Conservation (phyloP, 257 asterid genomes). For the Nicotiana sylvestris region DNA sequence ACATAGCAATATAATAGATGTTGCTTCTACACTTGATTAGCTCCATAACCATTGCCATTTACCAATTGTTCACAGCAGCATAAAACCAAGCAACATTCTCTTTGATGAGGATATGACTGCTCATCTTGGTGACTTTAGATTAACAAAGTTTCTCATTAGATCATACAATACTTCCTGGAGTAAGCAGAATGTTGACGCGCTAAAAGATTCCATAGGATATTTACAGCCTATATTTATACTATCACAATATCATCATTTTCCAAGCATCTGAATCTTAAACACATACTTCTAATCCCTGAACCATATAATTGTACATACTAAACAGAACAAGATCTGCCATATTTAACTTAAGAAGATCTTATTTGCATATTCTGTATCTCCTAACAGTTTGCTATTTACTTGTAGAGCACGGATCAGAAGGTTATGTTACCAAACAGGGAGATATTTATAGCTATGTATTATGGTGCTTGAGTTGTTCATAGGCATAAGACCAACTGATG, state of each 20-base stretch:
- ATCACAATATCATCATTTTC: neutral
- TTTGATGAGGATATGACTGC: too few species aligned
- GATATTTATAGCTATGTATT: constrained; percentile 47
- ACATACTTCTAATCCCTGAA: too few species aligned
- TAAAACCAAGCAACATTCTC: too few species aligned
- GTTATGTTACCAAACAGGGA: constrained; percentile 23
- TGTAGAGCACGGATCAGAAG: constrained; percentile 44
- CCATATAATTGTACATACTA: neutral
- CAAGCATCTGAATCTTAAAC: neutral
- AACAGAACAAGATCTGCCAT: neutral
- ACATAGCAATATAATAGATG: neutral
- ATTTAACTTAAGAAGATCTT: neutral
- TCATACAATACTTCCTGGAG: neutral
- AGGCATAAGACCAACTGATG: constrained; percentile 35
- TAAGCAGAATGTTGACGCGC: neutral
- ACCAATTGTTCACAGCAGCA: constrained; percentile 26
- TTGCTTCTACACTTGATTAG: constrained; percentile 30
- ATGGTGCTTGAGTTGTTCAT: constrained; percentile 43
- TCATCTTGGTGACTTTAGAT: constrained; percentile 13
- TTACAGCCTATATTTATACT: neutral
- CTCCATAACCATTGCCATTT: constrained; percentile 21
- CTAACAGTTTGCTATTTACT: neutral
- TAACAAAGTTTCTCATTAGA: neutral
- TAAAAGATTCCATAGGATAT: constrained; percentile 17
- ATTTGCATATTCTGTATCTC: neutral